Conservation (phyloP, 2,329 filamentous ascomycete genomes). For the Alternaria sp. region DNA sequence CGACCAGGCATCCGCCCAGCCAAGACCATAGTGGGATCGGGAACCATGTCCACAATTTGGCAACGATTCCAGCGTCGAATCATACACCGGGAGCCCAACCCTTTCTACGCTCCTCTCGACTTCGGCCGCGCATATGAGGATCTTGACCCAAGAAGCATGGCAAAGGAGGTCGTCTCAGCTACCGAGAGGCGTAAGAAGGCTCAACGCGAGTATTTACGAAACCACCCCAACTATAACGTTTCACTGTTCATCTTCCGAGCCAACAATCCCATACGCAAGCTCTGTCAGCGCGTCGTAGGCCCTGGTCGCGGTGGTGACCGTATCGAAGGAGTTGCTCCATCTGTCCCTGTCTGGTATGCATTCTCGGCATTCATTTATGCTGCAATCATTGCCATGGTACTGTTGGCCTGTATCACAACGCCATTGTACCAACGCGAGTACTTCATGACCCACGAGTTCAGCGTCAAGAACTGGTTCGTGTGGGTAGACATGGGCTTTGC, state of each 20-base stretch:
- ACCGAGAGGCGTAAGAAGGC: slow-evolving; percentile 83
- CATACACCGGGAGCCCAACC: slow-evolving; percentile 80
- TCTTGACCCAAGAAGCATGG: slow-evolving; percentile 85
- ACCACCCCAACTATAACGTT: slow-evolving; percentile 90
- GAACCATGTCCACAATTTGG: slow-evolving; percentile 67
- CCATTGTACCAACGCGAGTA: slow-evolving; percentile 93
- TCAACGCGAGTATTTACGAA: slow-evolving; percentile 86
- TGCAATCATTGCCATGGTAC: slow-evolving; percentile 96
- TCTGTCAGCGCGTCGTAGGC: slow-evolving; percentile 90
- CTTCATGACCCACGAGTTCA: slow-evolving; percentile 67
- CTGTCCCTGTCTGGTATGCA: slow-evolving; percentile 87
- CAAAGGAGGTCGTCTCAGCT: slow-evolving; percentile 85
- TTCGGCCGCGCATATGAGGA: slow-evolving; percentile 75
- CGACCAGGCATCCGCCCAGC: slow-evolving; percentile 45
- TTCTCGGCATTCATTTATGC: slow-evolving; percentile 95
- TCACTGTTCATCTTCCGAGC: slow-evolving; percentile 87
- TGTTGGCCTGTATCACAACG: slow-evolving; percentile 92
- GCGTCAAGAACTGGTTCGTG: slow-evolving; percentile 85
- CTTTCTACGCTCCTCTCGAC: slow-evolving; percentile 87
- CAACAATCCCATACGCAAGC: slow-evolving; percentile 74
- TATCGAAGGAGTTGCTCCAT: slow-evolving; percentile 87
- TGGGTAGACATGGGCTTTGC: slow-evolving; percentile 94
- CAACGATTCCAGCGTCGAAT: slow-evolving; percentile 63
- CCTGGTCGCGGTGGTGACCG: slow-evolving; percentile 86
- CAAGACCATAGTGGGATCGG: slow-evolving; percentile 60